Evolutionary conservation across 176 grass and related monocot genomes (phyloP).

Genomic region (Zoysia pacifica): DNA sequence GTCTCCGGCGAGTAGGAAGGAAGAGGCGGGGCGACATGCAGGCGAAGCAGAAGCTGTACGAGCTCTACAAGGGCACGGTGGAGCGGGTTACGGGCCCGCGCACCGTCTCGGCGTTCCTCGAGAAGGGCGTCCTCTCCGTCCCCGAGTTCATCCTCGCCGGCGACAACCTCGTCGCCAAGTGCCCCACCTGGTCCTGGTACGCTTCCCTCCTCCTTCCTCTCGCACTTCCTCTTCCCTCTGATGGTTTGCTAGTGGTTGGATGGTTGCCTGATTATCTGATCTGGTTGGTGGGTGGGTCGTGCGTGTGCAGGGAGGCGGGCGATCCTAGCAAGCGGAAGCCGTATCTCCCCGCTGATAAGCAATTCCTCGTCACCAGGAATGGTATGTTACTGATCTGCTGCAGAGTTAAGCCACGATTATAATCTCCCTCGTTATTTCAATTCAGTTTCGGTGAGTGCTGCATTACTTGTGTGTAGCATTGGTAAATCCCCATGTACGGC

Average conservation of each 20-base stretch:
- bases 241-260: background rate
- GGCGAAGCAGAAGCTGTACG: conserved; percentile 74
- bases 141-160: conserved; percentile 92
- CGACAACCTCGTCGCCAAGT: conserved; percentile 98
- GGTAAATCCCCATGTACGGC: background rate
- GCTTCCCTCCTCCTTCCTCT: background rate
- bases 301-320: conserved; percentile 67
- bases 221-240: background rate
- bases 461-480: background rate
- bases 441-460: conserved; percentile 21
- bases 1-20: conserved; percentile 17
- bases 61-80: conserved; percentile 79
- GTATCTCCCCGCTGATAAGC: conserved; percentile 79
- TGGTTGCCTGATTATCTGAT: conserved; percentile 28
- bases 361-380: conserved; percentile 89
- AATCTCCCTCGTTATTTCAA: background rate
- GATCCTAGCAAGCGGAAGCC: conserved; percentile 81
- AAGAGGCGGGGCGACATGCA: conserved; percentile 43
- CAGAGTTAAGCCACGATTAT: background rate
- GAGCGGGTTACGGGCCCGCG: conserved; percentile 76
- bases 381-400: conserved; percentile 43
- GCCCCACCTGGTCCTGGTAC: conserved; percentile 97
- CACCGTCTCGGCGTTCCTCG: conserved; percentile 87
- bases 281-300: conserved; percentile 42
- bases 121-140: conserved; percentile 93